Evolutionary conservation across 129 eudicot genomes (phyloP).

Genomic region (Centrapalus pauciflorus): DNA sequence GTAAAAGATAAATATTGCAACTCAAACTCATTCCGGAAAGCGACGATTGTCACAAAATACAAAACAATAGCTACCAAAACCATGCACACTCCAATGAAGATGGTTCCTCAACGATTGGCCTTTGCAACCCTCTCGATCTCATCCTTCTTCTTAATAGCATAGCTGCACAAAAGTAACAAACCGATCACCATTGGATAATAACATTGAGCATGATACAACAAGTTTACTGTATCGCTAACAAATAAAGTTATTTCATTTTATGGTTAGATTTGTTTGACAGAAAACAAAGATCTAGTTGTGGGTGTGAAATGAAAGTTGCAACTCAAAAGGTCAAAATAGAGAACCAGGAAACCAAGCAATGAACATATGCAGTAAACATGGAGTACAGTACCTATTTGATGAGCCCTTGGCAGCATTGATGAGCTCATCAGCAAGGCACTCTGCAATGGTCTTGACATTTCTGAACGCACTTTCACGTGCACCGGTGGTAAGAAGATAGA

Average conservation of each 20-base stretch:
- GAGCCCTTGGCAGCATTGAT: slow-evolving; percentile 73
- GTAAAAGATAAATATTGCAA: not conserved
- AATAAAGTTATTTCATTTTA: not conserved
- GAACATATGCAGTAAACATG: no score
- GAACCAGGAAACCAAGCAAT: no score
- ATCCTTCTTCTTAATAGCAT: slow-evolving; percentile 63
- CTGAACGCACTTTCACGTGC: slow-evolving; percentile 63
- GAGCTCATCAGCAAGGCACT: slow-evolving; percentile 65
- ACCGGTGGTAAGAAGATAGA: slow-evolving; percentile 54
- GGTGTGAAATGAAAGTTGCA: no score
- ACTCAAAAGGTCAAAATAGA: no score
- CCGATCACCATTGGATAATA: not conserved
- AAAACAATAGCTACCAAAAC: slow-evolving; percentile 7
- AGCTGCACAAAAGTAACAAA: slow-evolving; percentile 30
- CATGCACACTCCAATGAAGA: not conserved
- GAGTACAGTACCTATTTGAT: slow-evolving; percentile 41
- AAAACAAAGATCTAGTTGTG: no score
- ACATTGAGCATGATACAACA: not conserved
- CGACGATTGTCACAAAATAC: not conserved
- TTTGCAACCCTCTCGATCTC: slow-evolving; percentile 62
- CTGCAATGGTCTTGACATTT: slow-evolving; percentile 57
- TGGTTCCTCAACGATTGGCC: slow-evolving; percentile 46
- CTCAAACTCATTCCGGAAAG: no score
- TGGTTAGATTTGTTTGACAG: not conserved
- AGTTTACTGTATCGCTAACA: not conserved